These are phyloP conservation scores for Mrakia frigida DNA, from an alignment of 768 basidiomycete genomes.

Conservation along the genomic window DNA sequence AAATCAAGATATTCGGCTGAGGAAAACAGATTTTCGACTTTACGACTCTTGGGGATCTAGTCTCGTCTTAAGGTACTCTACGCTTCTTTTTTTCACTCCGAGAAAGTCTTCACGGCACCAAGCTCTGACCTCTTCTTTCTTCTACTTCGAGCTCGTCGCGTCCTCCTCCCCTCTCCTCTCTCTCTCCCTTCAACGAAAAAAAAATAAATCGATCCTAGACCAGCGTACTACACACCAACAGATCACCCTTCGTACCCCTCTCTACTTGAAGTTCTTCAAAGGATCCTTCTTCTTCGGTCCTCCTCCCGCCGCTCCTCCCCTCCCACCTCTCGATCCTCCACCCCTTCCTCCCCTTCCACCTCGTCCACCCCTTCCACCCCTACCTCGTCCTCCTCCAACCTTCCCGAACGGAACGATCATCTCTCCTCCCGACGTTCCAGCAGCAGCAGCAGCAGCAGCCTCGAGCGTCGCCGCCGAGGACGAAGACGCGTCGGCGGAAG, in stretches of 20 bases:
- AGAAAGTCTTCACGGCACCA: no score
- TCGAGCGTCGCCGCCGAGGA: neutral
- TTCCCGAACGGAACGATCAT: slow-evolving; percentile 32
- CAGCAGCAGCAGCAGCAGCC: neutral
- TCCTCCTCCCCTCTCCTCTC: no score
- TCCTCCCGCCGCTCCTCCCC: slow-evolving; percentile 17
- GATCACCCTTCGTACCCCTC: no score
- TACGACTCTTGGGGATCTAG: no score
- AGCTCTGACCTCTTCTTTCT: no score
- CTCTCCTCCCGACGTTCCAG: slow-evolving; percentile 17
- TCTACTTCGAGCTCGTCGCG: no score
- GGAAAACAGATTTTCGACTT: no score
- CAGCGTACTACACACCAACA: no score
- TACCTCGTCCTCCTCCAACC: slow-evolving; percentile 21
- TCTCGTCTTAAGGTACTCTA: no score
- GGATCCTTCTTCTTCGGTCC: slow-evolving; percentile 32
- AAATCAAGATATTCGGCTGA: neutral
- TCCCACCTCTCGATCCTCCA: slow-evolving; percentile 28
- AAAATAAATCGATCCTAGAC: no score
- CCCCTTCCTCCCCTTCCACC: slow-evolving; percentile 32
- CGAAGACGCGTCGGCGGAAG: neutral
- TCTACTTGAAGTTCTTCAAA: slow-evolving; percentile 32
- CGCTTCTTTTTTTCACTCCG: no score
- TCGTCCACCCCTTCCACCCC: slow-evolving; percentile 19
- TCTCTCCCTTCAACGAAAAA: neutral